These are phyloP conservation scores for Podaxis sp. DNA, from an alignment of 768 basidiomycete genomes.

Conservation along the genomic window DNA sequence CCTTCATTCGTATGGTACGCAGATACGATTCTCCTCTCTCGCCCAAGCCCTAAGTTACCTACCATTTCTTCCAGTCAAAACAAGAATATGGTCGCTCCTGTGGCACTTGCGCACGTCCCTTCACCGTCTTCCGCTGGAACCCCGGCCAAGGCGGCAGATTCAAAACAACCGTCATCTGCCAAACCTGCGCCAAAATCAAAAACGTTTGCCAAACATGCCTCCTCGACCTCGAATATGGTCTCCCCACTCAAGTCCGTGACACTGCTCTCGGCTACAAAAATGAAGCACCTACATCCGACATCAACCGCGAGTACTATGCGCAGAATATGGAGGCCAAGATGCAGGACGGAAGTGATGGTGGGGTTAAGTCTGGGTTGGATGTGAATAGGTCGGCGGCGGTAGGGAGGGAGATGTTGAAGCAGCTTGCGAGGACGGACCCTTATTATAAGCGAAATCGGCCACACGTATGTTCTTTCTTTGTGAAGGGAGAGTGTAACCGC, in stretches of 20 bases:
- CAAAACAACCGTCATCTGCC: slow-evolving; percentile 97
- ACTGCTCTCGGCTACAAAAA: slow-evolving; percentile 85
- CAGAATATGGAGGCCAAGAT: slow-evolving; percentile 91
- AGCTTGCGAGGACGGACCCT: slow-evolving; percentile 91
- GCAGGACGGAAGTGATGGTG: slow-evolving; percentile 54
- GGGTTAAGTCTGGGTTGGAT: slow-evolving; percentile 64
- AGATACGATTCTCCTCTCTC: background rate
- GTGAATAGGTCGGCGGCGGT: slow-evolving; percentile 67
- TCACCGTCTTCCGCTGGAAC: slow-evolving; percentile 98
- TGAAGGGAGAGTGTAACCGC: slow-evolving; percentile 91
- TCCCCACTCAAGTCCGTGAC: slow-evolving; percentile 97
- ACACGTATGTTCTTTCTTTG: slow-evolving; percentile 92
- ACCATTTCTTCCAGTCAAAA: slow-evolving; percentile 67
- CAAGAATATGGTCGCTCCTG: slow-evolving; percentile 96
- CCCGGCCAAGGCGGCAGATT: slow-evolving; percentile 90
- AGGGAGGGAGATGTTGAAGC: slow-evolving; percentile 96
- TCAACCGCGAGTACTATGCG: slow-evolving; percentile 94
- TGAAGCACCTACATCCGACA: slow-evolving; percentile 93
- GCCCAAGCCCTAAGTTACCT: slow-evolving; percentile 8
- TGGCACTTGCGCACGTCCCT: slow-evolving; percentile 95
- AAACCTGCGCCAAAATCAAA: slow-evolving; percentile 95
- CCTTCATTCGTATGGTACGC: slow-evolving; percentile 92
- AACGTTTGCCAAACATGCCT: slow-evolving; percentile 98
- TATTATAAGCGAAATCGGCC: slow-evolving; percentile 97
- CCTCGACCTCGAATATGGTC: slow-evolving; percentile 91